Percentiles rank a stretch among this genome's conserved stretches.
Evolutionary conservation across 441 rosid genomes (phyloP).

Genomic region (Aleurites moluccanus): DNA sequence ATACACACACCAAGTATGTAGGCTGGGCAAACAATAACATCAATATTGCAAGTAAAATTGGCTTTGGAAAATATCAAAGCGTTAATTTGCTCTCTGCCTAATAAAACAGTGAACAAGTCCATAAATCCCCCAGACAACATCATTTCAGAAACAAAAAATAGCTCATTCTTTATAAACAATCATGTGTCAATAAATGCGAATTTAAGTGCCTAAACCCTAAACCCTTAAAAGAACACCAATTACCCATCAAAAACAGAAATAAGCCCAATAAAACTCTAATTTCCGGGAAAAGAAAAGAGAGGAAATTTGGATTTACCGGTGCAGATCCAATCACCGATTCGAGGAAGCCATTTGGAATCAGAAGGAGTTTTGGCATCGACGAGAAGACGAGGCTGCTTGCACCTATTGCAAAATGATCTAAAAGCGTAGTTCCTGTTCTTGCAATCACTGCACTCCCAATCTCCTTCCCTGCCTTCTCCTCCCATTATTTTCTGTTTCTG

Average conservation of each 20-base stretch:
- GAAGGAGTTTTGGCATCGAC: conserved; percentile 74
- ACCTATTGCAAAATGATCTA: conserved; percentile 79
- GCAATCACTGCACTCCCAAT: conserved; percentile 84
- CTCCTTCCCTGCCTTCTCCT: conserved; percentile 77
- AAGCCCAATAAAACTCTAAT: background rate
- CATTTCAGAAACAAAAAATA: too few species aligned
- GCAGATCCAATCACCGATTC: conserved; percentile 95
- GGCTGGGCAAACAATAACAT: too few species aligned
- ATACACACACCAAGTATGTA: too few species aligned
- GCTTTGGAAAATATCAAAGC: too few species aligned
- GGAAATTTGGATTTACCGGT: conserved; percentile 45
- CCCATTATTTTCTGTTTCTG: conserved; percentile 48
- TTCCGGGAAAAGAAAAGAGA: background rate
- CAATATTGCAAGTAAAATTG: too few species aligned
- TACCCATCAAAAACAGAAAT: background rate
- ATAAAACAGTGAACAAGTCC: too few species aligned
- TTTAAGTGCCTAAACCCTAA: background rate
- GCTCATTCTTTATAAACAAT: too few species aligned
- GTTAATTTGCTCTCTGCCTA: too few species aligned
- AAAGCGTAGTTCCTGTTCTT: conserved; percentile 77
- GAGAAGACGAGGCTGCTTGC: conserved; percentile 83
- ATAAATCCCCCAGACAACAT: too few species aligned
- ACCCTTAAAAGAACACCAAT: background rate
- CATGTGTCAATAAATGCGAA: background rate
- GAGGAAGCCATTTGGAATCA: conserved; percentile 92